Percentiles rank a stretch among this genome's conserved stretches.
phyloP scores from a whole-genome alignment of 1,284 basidiomycete species.

The Ustilago curta region DNA sequence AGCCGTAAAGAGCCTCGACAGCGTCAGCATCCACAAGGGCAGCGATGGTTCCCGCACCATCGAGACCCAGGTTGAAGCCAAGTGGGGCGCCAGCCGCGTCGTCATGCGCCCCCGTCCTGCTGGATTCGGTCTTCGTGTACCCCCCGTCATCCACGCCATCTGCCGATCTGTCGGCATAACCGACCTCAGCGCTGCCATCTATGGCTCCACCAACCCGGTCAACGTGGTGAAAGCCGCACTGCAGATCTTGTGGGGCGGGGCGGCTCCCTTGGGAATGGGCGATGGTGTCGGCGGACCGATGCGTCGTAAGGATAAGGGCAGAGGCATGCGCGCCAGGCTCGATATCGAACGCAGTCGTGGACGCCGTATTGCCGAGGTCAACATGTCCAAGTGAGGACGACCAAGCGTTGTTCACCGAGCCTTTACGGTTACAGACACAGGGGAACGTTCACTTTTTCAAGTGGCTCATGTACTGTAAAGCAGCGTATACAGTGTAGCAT shows the following conservation, averaged over 20 bases:
- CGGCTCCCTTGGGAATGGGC: conserved; percentile 63
- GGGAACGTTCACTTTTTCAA: too few relatives aligned
- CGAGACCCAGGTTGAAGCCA: conserved; percentile 83
- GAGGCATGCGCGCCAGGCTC: conserved; percentile 56
- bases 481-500: too few relatives aligned
- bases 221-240: conserved; percentile 73
- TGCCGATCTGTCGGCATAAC: conserved; percentile 93
- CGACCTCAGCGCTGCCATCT: conserved; percentile 92
- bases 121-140: conserved; percentile 91
- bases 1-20: conserved; percentile 88
- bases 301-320: conserved; percentile 64
- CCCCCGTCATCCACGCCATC: conserved; percentile 85
- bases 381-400: conserved; percentile 36
- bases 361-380: conserved; percentile 57
- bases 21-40: conserved; percentile 73
- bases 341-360: conserved; percentile 63
- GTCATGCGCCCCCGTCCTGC: conserved; percentile 85
- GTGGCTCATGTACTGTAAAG: too few relatives aligned
- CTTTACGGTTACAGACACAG: too few relatives aligned
- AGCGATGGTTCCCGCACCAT: conserved; percentile 76
- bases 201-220: conserved; percentile 87
- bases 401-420: too few relatives aligned
- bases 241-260: conserved; percentile 67
- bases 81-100: conserved; percentile 86
- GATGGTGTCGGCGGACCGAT: conserved; percentile 65